Percentiles rank a stretch among this genome's conserved stretches.
Evolutionary conservation across 1,284 basidiomycete species (phyloP).

Genomic region (Trichosporon sp.): DNA sequence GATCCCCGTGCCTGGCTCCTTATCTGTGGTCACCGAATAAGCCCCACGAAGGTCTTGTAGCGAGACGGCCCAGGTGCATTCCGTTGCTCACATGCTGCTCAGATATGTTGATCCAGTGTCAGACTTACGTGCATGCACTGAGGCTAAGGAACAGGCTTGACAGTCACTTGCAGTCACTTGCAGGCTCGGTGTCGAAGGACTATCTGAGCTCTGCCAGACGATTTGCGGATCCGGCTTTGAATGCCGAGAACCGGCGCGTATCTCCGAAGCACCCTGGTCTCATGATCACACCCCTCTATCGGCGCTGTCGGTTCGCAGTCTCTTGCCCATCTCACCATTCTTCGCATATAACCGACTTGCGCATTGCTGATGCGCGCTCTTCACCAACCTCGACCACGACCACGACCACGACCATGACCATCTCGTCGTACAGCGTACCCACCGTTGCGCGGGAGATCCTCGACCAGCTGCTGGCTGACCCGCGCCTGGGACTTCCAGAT

Average conservation of each 20-base stretch:
- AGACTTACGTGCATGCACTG: too few relatives aligned
- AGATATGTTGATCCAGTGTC: too few relatives aligned
- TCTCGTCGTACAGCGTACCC: conserved; percentile 6
- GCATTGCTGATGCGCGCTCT: too few relatives aligned
- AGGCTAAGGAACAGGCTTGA: too few relatives aligned
- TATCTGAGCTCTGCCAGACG: too few relatives aligned
- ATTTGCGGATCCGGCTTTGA: background rate
- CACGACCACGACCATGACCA: background rate
- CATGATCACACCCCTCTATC: background rate
- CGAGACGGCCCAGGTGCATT: too few relatives aligned
- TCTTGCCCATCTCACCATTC: background rate
- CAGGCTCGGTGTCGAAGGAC: too few relatives aligned
- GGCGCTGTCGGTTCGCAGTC: background rate
- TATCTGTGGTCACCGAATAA: too few relatives aligned
- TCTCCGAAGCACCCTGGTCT: background rate
- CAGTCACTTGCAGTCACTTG: too few relatives aligned
- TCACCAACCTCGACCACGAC: background rate
- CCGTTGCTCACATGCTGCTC: too few relatives aligned
- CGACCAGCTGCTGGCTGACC: conserved; percentile 3
- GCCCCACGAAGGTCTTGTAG: too few relatives aligned
- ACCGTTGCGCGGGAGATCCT: background rate
- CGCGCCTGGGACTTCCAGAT: conserved; percentile 8
- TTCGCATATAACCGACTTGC: background rate
- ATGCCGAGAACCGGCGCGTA: background rate
- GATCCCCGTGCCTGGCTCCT: too few relatives aligned